Base-by-base conservation (phyloP, 2,329 filamentous ascomycete genomes). In the Colletotrichum horii region DNA sequence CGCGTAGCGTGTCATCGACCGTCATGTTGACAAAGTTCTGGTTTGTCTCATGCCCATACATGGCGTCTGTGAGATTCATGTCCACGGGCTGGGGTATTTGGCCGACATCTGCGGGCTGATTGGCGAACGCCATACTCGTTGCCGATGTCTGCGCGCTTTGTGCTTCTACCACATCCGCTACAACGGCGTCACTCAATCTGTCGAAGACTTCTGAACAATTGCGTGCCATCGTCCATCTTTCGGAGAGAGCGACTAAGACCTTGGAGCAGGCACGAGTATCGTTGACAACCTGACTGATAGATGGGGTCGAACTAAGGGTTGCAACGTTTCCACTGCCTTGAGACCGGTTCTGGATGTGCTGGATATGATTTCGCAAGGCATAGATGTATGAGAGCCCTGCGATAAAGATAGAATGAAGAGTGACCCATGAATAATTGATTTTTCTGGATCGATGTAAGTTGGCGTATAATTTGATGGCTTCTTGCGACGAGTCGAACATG, bases 371-470 rank as follows among this genome's bases (percentile, higher is more conserved):
- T 1, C 85, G 81, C 1, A 87, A 74, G 0, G 85, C 85, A 52
- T 88, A 88, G 4, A 88, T 83, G 65, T 87, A 88, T 0, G 85
- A 85, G 0, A 87, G 75, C 0, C 87, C 87, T 0, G 87, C 87
- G 72, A 88, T 84, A 77, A 89, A 89, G 2, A 88, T 83, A 1
- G 85, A 83, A 66, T 89, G 88, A 72, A 89, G 83, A 0, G 87
- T 88, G 30, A 89, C 85, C 87, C 87, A 89, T 0, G 84, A 86
- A 56, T 85, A 89, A 77, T 89, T 89, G 71, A 89, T 85, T 61
- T 85, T 85, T 6, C 86, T 81, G 0, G 85, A 86, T 8, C 84
- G 83, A 65, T 88, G 86, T 1, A 89, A 78, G 22, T 82, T 83
- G 1, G 87, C 83, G 67, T 89, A 89, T 0, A 87, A 79, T 3